Evolutionary conservation across 2,329 filamentous ascomycete species (phyloP).

Genomic region (Fusarium pseudograminearum): DNA sequence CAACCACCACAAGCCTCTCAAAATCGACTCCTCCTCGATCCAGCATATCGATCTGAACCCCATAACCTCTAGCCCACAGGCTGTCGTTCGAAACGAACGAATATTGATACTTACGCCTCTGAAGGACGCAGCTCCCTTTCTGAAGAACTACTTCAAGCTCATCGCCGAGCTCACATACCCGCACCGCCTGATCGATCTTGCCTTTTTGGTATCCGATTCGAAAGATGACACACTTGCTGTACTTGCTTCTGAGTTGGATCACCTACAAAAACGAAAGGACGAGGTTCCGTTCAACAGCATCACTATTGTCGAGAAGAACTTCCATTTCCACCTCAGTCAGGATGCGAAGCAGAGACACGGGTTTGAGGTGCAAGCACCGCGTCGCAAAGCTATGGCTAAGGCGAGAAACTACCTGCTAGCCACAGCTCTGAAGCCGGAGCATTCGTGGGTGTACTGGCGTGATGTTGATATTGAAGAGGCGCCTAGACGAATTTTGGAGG

Average conservation of each 20-base stretch:
- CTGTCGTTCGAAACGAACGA: conserved; percentile 83
- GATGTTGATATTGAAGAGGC: conserved; percentile 97
- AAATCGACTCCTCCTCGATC: conserved; percentile 85
- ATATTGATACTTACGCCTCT: conserved; percentile 93
- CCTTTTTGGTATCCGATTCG: conserved; percentile 93
- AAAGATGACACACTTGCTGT: conserved; percentile 92
- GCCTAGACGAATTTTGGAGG: conserved; percentile 87
- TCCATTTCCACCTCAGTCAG: conserved; percentile 80
- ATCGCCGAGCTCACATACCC: conserved; percentile 91
- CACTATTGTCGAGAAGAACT: conserved; percentile 90
- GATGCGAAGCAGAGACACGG: conserved; percentile 84
- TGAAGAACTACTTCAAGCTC: conserved; percentile 94
- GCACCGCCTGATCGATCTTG: conserved; percentile 93
- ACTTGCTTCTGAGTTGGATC: conserved; percentile 84
- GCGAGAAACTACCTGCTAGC: conserved; percentile 93
- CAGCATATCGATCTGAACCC: conserved; percentile 85
- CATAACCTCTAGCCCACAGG: conserved; percentile 83
- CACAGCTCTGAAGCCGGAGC: conserved; percentile 87
- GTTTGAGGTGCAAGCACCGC: conserved; percentile 88
- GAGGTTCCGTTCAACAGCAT: conserved; percentile 87
- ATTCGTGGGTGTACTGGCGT: conserved; percentile 99
- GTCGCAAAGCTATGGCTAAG: conserved; percentile 88
- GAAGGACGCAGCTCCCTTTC: conserved; percentile 84
- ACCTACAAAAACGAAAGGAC: conserved; percentile 85
- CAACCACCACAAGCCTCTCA: conserved; percentile 91